These are phyloP conservation scores for Lactarius deliciosus DNA, from an alignment of 768 basidiomycete species.

Conservation along the genomic window DNA sequence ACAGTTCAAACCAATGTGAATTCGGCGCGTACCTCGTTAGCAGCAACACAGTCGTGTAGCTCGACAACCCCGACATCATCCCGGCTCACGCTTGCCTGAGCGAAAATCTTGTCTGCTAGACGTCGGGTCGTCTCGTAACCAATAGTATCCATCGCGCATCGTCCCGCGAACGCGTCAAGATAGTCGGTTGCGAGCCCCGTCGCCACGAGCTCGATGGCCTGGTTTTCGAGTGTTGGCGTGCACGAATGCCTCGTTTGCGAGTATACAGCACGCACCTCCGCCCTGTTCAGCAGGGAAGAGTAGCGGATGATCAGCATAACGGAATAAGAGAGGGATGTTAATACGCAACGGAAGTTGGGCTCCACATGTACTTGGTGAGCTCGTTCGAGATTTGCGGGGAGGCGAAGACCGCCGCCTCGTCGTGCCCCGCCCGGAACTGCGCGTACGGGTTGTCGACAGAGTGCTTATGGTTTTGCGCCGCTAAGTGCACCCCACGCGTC, in stretches of 20 bases:
- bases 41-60: conserved; percentile 83
- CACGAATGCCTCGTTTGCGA: conserved; percentile 80
- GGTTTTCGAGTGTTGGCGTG: conserved; percentile 75
- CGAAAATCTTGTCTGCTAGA: conserved; percentile 67
- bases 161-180: conserved; percentile 59
- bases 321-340: too few species aligned
- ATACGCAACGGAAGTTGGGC: conserved; percentile 58
- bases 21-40: conserved; percentile 60
- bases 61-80: conserved; percentile 59
- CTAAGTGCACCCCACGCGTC: conserved; percentile 37
- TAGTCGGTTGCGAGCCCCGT: conserved; percentile 67
- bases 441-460: conserved; percentile 82
- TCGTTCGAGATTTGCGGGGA: conserved; percentile 69
- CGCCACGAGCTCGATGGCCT: conserved; percentile 83
- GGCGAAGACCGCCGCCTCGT: conserved; percentile 62
- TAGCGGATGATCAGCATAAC: neutral
- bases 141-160: too few species aligned
- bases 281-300: conserved; percentile 43
- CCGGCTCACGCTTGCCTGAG: conserved; percentile 63
- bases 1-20: neutral
- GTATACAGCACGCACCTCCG: conserved; percentile 71
- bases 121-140: too few species aligned
- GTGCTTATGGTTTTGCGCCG: conserved; percentile 83
- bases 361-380: conserved; percentile 84
- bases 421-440: conserved; percentile 81